phyloP scores from a whole-genome alignment of 805 yeast genomes.

The Cyberlindnera subsufficiens region DNA sequence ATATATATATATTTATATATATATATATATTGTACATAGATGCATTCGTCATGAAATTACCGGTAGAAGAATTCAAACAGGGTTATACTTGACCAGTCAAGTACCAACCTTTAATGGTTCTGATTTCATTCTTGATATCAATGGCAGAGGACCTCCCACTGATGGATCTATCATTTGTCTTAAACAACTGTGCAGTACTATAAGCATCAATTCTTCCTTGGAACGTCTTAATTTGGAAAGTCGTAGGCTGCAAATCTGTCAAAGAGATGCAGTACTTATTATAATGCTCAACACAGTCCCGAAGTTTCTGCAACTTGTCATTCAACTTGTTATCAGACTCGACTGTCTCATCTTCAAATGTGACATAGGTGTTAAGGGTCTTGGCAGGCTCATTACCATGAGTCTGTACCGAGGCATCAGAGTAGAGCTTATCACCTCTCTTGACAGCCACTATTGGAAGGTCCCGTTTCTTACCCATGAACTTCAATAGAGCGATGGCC shows the following conservation, averaged over 20 bases:
- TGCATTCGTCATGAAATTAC: neutral
- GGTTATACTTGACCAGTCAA: constrained; percentile 30
- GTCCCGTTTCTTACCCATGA: constrained; percentile 20
- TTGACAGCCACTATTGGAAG: constrained; percentile 39
- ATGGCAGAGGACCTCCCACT: constrained; percentile 13
- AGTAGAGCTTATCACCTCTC: constrained; percentile 31
- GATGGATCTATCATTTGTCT: constrained; percentile 17
- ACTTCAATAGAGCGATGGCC: constrained; percentile 25
- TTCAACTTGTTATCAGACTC: constrained; percentile 9
- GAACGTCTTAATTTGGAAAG: constrained; percentile 25
- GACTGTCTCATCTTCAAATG: constrained; percentile 10
- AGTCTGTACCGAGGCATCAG: constrained; percentile 30
- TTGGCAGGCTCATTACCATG: neutral
- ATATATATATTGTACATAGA: neutral
- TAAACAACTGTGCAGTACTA: constrained; percentile 16
- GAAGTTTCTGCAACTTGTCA: constrained; percentile 23
- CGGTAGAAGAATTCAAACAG: neutral
- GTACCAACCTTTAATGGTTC: constrained; percentile 37
- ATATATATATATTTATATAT: neutral
- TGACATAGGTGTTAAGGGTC: constrained; percentile 5
- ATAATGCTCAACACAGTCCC: constrained; percentile 25
- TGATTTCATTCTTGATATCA: constrained; percentile 24
- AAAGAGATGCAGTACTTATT: constrained; percentile 15
- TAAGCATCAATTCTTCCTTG: constrained; percentile 21
- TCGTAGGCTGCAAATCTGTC: constrained; percentile 21